These are phyloP conservation scores for Lipomyces orientalis DNA, from an alignment of 805 yeast genomes.

Conservation along the genomic window DNA sequence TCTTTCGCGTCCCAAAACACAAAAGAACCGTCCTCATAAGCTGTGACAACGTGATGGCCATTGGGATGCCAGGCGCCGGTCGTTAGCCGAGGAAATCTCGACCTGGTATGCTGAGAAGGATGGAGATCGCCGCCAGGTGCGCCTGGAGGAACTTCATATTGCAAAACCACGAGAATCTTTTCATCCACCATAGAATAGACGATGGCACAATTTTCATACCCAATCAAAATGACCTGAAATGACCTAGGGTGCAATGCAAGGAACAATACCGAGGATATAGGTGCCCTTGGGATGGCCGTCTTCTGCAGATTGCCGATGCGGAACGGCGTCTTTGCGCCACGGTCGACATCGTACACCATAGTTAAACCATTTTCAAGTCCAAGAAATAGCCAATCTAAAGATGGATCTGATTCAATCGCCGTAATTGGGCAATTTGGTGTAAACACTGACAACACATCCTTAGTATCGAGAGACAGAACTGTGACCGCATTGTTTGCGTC, in stretches of 20 bases:
- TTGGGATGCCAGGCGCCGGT: slow-evolving; percentile 88
- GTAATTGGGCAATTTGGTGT: slow-evolving; percentile 71
- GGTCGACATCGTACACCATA: slow-evolving; percentile 78
- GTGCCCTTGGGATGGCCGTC: slow-evolving; percentile 35
- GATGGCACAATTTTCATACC: slow-evolving; percentile 72
- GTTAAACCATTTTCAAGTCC: slow-evolving; percentile 81
- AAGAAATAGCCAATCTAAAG: slow-evolving; percentile 82
- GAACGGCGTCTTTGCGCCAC: slow-evolving; percentile 68
- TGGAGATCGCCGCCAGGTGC: slow-evolving; percentile 71
- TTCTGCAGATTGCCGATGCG: slow-evolving; percentile 76
- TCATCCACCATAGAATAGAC: slow-evolving; percentile 69
- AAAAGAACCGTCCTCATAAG: slow-evolving; percentile 80
- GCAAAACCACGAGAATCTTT: slow-evolving; percentile 59
- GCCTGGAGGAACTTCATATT: slow-evolving; percentile 67
- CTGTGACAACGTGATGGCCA: slow-evolving; percentile 80
- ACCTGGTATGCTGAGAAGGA: slow-evolving; percentile 36
- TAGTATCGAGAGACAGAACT: slow-evolving; percentile 72
- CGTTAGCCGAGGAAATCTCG: slow-evolving; percentile 51
- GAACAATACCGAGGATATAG: slow-evolving; percentile 66
- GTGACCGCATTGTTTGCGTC: slow-evolving; percentile 65
- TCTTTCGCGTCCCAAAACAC: slow-evolving; percentile 92
- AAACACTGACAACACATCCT: slow-evolving; percentile 63
- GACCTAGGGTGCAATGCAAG: slow-evolving; percentile 90
- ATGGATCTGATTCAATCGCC: slow-evolving; percentile 78
- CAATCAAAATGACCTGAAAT: slow-evolving; percentile 73